Conservation (phyloP, 306 rosid genomes). For the Geum urbanum region DNA sequence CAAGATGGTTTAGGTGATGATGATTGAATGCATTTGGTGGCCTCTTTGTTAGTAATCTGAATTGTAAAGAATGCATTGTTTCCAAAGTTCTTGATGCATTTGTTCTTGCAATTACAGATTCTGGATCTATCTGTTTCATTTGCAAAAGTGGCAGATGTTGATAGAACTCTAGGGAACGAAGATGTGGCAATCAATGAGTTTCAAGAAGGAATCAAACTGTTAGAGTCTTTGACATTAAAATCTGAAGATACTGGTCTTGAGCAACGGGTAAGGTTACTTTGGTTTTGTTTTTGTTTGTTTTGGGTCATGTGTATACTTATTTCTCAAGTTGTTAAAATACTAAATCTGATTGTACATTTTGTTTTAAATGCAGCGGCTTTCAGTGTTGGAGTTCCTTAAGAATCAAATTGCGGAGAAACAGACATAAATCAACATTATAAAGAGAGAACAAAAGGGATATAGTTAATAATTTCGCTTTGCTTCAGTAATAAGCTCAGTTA, state of each 20-base stretch:
- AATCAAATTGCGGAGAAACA: constrained; percentile 55
- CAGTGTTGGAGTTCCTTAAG: constrained; percentile 71
- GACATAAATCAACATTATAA: constrained; percentile 30
- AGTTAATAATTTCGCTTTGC: constrained; percentile 2
- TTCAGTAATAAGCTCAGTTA: constrained; percentile 10
- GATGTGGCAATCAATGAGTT: constrained; percentile 64
- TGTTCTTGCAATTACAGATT: constrained; percentile 42
- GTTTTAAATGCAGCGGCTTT: constrained; percentile 44
- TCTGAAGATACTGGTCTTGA: constrained; percentile 57
- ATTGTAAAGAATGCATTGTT: neutral
- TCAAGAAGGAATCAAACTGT: constrained; percentile 74
- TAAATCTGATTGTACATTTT: neutral
- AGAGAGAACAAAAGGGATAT: constrained; percentile 8
- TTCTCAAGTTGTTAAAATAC: neutral
- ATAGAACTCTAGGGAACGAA: constrained; percentile 78
- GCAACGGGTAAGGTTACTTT: constrained; percentile 51
- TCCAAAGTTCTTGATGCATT: constrained; percentile 16
- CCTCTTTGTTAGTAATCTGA: neutral
- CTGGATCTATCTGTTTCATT: constrained; percentile 85
- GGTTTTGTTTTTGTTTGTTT: neutral
- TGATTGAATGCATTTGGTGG: neutral
- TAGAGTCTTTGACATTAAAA: constrained; percentile 60
- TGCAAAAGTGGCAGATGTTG: constrained; percentile 91
- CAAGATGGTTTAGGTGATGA: neutral
- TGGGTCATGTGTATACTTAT: constrained; percentile 2